Evolutionary conservation across 768 basidiomycete species (phyloP).

Genomic region (Lanmaoa pseudosensibilis): DNA sequence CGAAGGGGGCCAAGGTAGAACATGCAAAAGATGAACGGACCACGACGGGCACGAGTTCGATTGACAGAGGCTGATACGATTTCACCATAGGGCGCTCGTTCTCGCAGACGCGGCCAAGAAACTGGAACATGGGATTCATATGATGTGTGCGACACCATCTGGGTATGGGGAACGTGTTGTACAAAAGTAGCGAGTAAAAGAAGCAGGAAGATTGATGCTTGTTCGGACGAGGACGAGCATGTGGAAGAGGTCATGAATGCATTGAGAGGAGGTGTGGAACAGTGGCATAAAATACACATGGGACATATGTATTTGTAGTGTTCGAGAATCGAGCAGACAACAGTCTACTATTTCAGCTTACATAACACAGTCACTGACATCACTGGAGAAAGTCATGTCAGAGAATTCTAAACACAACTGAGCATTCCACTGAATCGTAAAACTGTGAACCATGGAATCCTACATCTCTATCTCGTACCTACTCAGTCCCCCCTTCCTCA

Average conservation of each 20-base stretch:
- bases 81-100: slow-evolving; percentile 37
- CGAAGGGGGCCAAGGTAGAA: slow-evolving; percentile 24
- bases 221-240: background rate
- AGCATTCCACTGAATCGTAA: too few species aligned
- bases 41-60: background rate
- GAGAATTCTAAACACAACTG: too few species aligned
- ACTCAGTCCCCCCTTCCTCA: too few species aligned
- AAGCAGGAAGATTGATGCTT: background rate
- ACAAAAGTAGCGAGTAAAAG: slow-evolving; percentile 29
- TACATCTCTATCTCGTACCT: too few species aligned
- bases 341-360: too few species aligned
- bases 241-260: slow-evolving; percentile 13
- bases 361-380: too few species aligned
- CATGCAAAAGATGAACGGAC: background rate
- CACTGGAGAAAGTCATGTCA: too few species aligned
- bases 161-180: slow-evolving; percentile 48
- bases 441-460: too few species aligned
- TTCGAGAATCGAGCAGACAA: too few species aligned
- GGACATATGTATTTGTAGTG: background rate
- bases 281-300: slow-evolving; percentile 7
- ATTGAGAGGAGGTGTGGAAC: background rate
- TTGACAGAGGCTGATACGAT: background rate
- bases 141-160: slow-evolving; percentile 48
- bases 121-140: slow-evolving; percentile 49
- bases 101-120: slow-evolving; percentile 43